Conservation (phyloP, 2,329 filamentous ascomycete genomes). For the Colletotrichum orbiculare region DNA sequence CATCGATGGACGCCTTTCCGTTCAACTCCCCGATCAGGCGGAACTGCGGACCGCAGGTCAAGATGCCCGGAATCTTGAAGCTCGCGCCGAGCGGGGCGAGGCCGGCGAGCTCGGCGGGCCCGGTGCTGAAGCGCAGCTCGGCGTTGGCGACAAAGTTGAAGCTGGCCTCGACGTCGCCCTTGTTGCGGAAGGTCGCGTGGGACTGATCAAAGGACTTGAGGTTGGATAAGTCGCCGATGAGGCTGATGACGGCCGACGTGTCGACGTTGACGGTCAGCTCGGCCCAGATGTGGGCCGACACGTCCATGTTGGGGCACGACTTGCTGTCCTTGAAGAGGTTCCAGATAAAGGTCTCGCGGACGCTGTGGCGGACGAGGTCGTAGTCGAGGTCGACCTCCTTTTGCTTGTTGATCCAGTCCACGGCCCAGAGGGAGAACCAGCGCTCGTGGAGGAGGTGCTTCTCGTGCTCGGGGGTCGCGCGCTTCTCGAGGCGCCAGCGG, state of each 20-base stretch:
- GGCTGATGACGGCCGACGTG: conserved; percentile 24
- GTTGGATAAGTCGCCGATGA: conserved; percentile 33
- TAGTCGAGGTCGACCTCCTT: conserved; percentile 20
- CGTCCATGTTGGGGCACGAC: conserved; percentile 13
- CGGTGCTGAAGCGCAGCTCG: conserved; percentile 30
- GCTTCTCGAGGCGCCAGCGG: conserved; percentile 17
- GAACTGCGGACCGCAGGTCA: conserved; percentile 45
- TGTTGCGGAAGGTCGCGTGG: conserved; percentile 32
- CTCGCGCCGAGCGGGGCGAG: conserved; percentile 42
- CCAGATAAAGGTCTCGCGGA: conserved; percentile 13
- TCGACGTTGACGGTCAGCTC: conserved; percentile 30
- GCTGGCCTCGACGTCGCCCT: conserved; percentile 24
- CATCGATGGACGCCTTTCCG: neutral
- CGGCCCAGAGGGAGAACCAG: conserved; percentile 32
- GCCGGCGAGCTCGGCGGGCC: conserved; percentile 36
- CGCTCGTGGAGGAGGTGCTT: conserved; percentile 35
- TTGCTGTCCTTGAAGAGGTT: conserved; percentile 21
- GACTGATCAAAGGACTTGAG: conserved; percentile 27
- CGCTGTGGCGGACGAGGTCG: conserved; percentile 17
- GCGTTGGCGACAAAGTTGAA: conserved; percentile 31
- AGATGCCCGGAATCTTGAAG: conserved; percentile 44
- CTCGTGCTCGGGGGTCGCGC: conserved; percentile 27
- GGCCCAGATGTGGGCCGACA: neutral
- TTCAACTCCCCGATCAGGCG: conserved; percentile 38
- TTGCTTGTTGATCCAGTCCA: conserved; percentile 31